A percentile compares a stretch with the other conserved stretches of the same genome.
Conservation (phyloP, 192 early-diverging fungal genomes). For the Backusella circina region DNA sequence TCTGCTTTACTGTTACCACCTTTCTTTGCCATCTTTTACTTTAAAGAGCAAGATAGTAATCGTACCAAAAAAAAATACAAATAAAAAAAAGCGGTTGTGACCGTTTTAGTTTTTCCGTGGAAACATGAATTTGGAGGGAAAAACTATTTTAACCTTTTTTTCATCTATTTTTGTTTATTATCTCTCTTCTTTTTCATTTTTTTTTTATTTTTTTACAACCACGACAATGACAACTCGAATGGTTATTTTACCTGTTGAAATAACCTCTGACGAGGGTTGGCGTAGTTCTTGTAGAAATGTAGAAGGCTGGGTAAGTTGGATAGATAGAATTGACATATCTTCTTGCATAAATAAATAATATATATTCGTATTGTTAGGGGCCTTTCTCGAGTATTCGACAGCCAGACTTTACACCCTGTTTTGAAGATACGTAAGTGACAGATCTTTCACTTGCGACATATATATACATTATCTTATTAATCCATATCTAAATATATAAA, state of each 20-base stretch:
- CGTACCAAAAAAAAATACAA: neutral
- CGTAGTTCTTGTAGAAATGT: neutral
- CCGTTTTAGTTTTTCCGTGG: neutral
- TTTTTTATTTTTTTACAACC: neutral
- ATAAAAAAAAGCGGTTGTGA: neutral
- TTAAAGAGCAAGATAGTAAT: too few relatives aligned
- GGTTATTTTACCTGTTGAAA: neutral
- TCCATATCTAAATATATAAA: too few relatives aligned
- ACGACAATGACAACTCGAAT: neutral
- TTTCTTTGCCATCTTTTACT: constrained; percentile 25
- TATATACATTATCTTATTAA: neutral
- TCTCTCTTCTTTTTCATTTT: neutral
- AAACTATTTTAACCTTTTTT: neutral
- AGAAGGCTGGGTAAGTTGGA: constrained; percentile 11
- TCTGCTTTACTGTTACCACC: constrained; percentile 24
- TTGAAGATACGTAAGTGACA: constrained; percentile 33
- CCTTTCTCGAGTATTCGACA: constrained; percentile 8
- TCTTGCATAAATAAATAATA: neutral
- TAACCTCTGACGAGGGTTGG: neutral
- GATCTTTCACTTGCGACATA: neutral
- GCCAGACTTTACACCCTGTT: constrained; percentile 28
- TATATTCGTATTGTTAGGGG: too few relatives aligned
- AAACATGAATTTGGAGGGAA: neutral
- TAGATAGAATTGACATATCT: neutral
- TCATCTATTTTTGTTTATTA: neutral